phyloP scores from a whole-genome alignment of 176 grass and related monocot species.

The Zoysia pacifica region DNA sequence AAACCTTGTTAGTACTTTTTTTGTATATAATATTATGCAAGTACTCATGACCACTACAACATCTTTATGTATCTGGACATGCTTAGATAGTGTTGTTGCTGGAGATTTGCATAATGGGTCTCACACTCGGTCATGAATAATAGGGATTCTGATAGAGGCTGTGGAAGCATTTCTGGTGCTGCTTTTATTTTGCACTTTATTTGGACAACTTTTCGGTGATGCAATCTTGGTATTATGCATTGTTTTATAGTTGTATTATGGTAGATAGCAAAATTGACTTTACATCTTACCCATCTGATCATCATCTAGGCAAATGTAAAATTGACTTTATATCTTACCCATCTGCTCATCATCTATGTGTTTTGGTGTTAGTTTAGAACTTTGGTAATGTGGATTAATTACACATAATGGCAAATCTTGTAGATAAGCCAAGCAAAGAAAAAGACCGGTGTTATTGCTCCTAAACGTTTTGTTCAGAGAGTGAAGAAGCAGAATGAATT shows the following conservation, averaged over 20 bases:
- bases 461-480: constrained; percentile 96
- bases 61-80: background rate
- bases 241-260: constrained; percentile 6
- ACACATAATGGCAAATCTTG: constrained; percentile 26
- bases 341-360: background rate
- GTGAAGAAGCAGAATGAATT: constrained; percentile 98
- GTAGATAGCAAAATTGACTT: background rate
- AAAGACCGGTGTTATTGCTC: constrained; percentile 96
- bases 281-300: background rate
- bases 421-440: constrained; percentile 97
- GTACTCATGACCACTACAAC: background rate
- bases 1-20: background rate
- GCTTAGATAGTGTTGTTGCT: background rate
- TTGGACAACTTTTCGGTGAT: constrained; percentile 20
- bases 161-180: constrained; percentile 23
- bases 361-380: constrained; percentile 12
- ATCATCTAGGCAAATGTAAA: background rate
- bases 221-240: constrained; percentile 3
- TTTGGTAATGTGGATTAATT: constrained; percentile 5
- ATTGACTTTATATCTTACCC: background rate
- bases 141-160: background rate
- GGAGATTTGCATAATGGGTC: constrained; percentile 22
- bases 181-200: constrained; percentile 20
- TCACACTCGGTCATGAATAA: background rate
- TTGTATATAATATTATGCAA: background rate